Base-by-base conservation (phyloP, 2,329 filamentous ascomycete species). In the Dactylellina parvicollis region DNA sequence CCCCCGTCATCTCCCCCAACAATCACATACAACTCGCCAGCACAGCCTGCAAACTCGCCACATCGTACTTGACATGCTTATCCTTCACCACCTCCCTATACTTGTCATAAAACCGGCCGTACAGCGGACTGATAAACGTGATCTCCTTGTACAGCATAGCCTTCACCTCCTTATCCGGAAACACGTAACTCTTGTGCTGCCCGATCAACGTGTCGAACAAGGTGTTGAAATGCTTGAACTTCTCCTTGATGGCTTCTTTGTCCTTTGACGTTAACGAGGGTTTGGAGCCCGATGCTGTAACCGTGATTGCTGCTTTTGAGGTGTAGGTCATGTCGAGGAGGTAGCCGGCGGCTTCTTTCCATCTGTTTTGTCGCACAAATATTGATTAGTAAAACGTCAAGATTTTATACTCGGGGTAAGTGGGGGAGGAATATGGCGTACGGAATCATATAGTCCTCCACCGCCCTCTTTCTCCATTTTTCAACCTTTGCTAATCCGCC, bases 31-130 rank as follows among this genome's bases (percentile, higher is more conserved):
- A 72, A 40, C 67, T 72, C 10, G 69, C 70, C 16, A 89, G 89
- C 8, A 89, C 84, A 20, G 87, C 86, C 49, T 90, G 87, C 78
- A 99, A 89, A 50, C 88, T 87, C 40, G 85, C 85, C 84, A 97
- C 97, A 83, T 97, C 93, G 80, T 96, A 98, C 83, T 96, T 97
- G 80, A 96, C 92, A 81, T 98, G 96, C 82, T 99, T 99, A 77
- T 94, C 94, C 82, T 93, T 96, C 71, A 95, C 95, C 83, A 98
- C 89, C 82, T 98, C 95, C 80, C 97, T 93, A 80, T 99, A 99
- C 26, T 94, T 87, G 81, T 98, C 95, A 88, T 92, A 98, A 82
- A 99, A 99, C 47, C 95, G 87, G 75, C 90, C 90, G 82, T 99
- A 99, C 12, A 99, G 85, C 61, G 94, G 93, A 82, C 98, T 94